Evolutionary conservation across 345 rosid genomes (phyloP).

Genomic region (Theobroma cacao): DNA sequence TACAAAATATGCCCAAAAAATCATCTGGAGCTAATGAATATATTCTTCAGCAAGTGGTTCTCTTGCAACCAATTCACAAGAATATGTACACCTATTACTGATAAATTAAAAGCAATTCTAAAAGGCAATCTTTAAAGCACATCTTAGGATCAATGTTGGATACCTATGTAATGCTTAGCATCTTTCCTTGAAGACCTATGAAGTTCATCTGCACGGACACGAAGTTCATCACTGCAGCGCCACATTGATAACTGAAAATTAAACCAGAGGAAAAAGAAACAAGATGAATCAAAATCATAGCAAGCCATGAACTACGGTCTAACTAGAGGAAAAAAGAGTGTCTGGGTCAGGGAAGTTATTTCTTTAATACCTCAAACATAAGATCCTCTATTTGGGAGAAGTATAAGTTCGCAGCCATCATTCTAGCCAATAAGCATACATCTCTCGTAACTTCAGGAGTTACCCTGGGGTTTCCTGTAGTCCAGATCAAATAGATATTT

Average conservation of each 20-base stretch:
- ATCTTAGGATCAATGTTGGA: neutral
- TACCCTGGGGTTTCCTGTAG: conserved; percentile 94
- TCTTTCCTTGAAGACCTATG: conserved; percentile 71
- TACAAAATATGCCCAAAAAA: neutral
- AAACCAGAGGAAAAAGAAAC: neutral
- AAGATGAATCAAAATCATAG: neutral
- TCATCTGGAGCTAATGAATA: neutral
- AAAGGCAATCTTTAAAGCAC: neutral
- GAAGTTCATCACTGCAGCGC: conserved; percentile 95
- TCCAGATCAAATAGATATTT: neutral
- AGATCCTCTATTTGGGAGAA: conserved; percentile 97
- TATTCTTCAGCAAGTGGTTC: neutral
- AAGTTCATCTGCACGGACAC: conserved; percentile 72
- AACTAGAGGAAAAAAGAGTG: neutral
- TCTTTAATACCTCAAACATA: conserved; percentile 82
- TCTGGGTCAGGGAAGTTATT: neutral
- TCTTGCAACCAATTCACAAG: neutral
- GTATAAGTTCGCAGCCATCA: conserved; percentile 99
- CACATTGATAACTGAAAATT: conserved; percentile 89
- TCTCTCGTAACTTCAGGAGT: conserved; percentile 99
- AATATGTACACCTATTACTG: neutral
- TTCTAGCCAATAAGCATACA: conserved; percentile 92
- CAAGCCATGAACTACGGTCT: neutral
- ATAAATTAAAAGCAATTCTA: neutral
- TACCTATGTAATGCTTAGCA: conserved; percentile 96